Conservation (phyloP, 495 filamentous ascomycete genomes). For the Aspergillus nanangensis region DNA sequence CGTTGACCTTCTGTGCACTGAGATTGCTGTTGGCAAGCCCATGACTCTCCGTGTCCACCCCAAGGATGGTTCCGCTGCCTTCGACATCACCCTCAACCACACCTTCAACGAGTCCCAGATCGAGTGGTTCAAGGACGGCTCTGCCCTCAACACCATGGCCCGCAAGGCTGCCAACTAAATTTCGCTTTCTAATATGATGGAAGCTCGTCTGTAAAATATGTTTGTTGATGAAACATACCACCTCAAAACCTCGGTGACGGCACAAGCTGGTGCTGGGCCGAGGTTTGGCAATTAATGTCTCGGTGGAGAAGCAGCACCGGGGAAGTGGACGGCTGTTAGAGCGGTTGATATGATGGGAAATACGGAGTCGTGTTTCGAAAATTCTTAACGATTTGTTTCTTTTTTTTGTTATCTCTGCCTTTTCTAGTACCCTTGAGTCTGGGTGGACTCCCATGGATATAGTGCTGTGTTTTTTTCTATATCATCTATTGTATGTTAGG, state of each 20-base stretch:
- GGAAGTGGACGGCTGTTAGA: constrained; percentile 12
- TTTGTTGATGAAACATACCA: constrained; percentile 12
- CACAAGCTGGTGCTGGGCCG: neutral
- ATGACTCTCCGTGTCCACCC: constrained; percentile 89
- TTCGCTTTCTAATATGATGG: constrained; percentile 6
- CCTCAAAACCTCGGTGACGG: neutral
- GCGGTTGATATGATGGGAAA: constrained; percentile 21
- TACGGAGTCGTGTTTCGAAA: constrained; percentile 38
- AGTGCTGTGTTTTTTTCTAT: constrained; percentile 34
- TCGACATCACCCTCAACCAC: constrained; percentile 80
- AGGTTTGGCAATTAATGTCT: neutral
- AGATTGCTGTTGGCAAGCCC: constrained; percentile 91
- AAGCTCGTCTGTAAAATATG: constrained; percentile 31
- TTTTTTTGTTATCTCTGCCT: constrained; percentile 23
- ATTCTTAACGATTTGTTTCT: constrained; percentile 40
- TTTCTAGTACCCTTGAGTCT: constrained; percentile 30
- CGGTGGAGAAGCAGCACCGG: constrained; percentile 5
- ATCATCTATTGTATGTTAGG: constrained; percentile 40
- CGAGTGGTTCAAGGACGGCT: constrained; percentile 97
- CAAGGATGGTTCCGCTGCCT: constrained; percentile 65
- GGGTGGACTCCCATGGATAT: constrained; percentile 46
- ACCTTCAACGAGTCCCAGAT: constrained; percentile 98
- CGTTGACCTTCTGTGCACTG: constrained; percentile 83
- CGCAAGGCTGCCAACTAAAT: constrained; percentile 53
- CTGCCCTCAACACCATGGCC: constrained; percentile 97